These are phyloP conservation scores for Toxicodendron radicans DNA, from an alignment of 345 rosid genomes.

Conservation along the genomic window DNA sequence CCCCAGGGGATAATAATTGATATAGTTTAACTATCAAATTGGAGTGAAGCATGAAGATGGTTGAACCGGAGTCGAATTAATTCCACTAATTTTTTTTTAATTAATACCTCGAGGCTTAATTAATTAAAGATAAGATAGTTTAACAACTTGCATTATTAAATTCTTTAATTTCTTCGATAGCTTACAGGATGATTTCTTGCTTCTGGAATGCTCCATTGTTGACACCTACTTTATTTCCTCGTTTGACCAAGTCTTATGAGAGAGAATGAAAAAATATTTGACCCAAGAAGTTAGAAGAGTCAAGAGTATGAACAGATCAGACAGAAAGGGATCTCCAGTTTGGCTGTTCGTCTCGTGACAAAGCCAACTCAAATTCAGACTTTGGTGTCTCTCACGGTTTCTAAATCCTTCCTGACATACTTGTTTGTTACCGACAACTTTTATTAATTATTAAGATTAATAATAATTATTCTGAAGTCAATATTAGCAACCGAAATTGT, in stretches of 20 bases:
- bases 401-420: too few relatives aligned
- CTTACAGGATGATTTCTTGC: conserved; percentile 4
- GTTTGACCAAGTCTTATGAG: conserved; percentile 32
- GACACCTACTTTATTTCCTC: not conserved
- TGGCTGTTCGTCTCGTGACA: conserved; percentile 14
- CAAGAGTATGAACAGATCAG: conserved; percentile 17
- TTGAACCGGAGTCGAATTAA: too few relatives aligned
- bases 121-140: not conserved
- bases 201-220: conserved; percentile 10
- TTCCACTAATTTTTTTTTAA: too few relatives aligned
- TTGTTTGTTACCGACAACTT: too few relatives aligned
- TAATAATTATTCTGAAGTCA: too few relatives aligned
- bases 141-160: conserved; percentile 33
- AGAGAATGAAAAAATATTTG: conserved; percentile 22
- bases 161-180: conserved; percentile 15
- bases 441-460: too few relatives aligned
- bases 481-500: not conserved
- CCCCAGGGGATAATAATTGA: too few relatives aligned
- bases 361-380: too few relatives aligned
- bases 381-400: too few relatives aligned
- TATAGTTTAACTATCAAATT: too few relatives aligned
- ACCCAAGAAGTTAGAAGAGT: not conserved
- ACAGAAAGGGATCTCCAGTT: conserved; percentile 6
- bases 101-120: too few relatives aligned
- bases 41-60: too few relatives aligned